Conservation (phyloP, 805 yeast genomes). For the Cyberlindnera nakhonratchasimensis region DNA sequence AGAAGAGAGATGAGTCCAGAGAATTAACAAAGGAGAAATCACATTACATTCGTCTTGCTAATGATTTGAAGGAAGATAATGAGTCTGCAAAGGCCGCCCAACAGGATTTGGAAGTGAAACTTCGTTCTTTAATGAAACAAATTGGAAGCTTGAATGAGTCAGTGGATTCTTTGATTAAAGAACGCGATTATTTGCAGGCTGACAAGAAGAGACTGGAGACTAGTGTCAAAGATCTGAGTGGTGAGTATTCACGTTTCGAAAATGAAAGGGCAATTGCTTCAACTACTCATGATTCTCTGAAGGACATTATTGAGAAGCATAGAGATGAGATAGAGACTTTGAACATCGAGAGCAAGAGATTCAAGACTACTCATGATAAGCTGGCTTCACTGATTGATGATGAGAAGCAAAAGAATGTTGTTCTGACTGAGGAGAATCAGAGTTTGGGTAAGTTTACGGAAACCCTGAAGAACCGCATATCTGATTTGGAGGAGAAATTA, state of each 20-base stretch:
- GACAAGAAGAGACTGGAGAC: slow-evolving; percentile 46
- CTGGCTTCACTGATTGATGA: slow-evolving; percentile 30
- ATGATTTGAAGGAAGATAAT: slow-evolving; percentile 41
- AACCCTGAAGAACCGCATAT: slow-evolving; percentile 45
- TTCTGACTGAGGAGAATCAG: slow-evolving; percentile 64
- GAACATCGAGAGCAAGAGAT: slow-evolving; percentile 29
- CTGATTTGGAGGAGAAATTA: slow-evolving; percentile 45
- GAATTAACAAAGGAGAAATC: slow-evolving; percentile 41
- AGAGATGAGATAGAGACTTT: slow-evolving; percentile 30
- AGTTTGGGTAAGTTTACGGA: slow-evolving; percentile 53
- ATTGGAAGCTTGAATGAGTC: slow-evolving; percentile 53
- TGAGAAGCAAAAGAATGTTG: slow-evolving; percentile 51
- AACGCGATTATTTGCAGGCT: slow-evolving; percentile 56
- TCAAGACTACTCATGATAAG: slow-evolving; percentile 23
- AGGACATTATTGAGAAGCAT: slow-evolving; percentile 26
- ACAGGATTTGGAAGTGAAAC: slow-evolving; percentile 43
- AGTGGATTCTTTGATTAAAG: slow-evolving; percentile 56
- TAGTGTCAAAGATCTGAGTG: slow-evolving; percentile 39
- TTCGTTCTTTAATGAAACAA: slow-evolving; percentile 47
- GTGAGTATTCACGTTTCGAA: slow-evolving; percentile 37
- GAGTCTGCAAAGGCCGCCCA: slow-evolving; percentile 40
- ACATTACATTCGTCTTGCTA: slow-evolving; percentile 38
- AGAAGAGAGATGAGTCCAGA: slow-evolving; percentile 32
- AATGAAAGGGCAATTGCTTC: slow-evolving; percentile 28
- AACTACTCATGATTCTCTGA: slow-evolving; percentile 19